These are phyloP conservation scores for Amanita jacksonii DNA, from an alignment of 768 basidiomycete genomes.

Conservation along the genomic window DNA sequence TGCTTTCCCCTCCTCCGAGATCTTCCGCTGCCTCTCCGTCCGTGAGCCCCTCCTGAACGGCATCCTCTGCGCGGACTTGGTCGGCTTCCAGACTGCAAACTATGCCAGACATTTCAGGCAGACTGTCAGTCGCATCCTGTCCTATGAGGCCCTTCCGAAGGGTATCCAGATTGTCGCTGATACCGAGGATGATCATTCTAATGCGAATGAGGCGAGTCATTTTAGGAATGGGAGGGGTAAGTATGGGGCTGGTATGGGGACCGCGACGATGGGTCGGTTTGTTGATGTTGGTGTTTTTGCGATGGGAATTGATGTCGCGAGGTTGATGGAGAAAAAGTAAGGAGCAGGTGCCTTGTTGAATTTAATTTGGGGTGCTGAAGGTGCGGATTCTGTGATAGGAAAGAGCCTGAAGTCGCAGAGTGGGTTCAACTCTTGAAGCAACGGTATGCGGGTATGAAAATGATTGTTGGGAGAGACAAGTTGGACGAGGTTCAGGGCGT, in stretches of 20 bases:
- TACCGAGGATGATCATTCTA: constrained; percentile 21
- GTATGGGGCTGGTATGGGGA: constrained; percentile 19
- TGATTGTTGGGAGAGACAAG: constrained; percentile 84
- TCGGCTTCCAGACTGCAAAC: constrained; percentile 86
- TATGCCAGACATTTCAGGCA: constrained; percentile 81
- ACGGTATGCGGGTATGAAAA: constrained; percentile 78
- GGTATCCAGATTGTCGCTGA: constrained; percentile 51
- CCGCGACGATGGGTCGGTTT: constrained; percentile 43
- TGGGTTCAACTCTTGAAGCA: constrained; percentile 76
- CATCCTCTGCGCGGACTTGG: constrained; percentile 85
- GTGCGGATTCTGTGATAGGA: constrained; percentile 25
- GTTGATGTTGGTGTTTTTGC: constrained; percentile 86
- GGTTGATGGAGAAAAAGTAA: constrained; percentile 57
- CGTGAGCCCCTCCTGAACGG: constrained; percentile 73
- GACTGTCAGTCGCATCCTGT: constrained; percentile 72
- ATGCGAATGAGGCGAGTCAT: background rate
- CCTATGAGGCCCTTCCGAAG: constrained; percentile 74
- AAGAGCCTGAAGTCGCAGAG: constrained; percentile 68
- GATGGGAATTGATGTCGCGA: constrained; percentile 78
- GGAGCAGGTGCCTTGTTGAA: constrained; percentile 6
- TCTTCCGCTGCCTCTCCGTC: constrained; percentile 85
- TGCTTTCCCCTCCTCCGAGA: constrained; percentile 92
- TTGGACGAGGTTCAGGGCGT: constrained; percentile 85
- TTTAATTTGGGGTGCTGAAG: no score
- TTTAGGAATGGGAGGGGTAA: constrained; percentile 6